Conservation (phyloP, 371 early-diverging fungal genomes). For the Thermomucor indicae-seudaticae region DNA sequence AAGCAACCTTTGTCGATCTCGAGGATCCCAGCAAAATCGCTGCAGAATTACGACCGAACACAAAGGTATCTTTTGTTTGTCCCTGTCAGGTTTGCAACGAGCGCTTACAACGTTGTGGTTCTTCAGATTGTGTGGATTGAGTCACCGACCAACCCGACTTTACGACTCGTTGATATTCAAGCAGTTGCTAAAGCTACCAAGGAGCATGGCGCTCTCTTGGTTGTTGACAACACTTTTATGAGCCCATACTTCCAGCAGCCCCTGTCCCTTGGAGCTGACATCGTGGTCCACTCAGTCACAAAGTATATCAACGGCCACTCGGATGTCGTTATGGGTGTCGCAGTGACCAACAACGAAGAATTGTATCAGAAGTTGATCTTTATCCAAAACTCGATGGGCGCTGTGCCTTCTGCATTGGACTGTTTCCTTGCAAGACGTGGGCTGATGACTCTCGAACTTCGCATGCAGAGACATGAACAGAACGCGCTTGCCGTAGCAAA, state of each 20-base stretch:
- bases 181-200: slow-evolving; percentile 84
- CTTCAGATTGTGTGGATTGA: slow-evolving; percentile 86
- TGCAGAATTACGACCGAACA: slow-evolving; percentile 67
- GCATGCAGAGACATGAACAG: slow-evolving; percentile 88
- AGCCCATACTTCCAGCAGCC: slow-evolving; percentile 96
- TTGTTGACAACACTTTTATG: slow-evolving; percentile 99
- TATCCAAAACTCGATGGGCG: slow-evolving; percentile 94
- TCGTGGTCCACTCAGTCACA: slow-evolving; percentile 97
- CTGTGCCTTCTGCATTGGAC: slow-evolving; percentile 96
- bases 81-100: not conserved
- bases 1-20: slow-evolving; percentile 89
- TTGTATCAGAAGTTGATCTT: slow-evolving; percentile 77
- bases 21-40: slow-evolving; percentile 68
- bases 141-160: slow-evolving; percentile 96
- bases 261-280: slow-evolving; percentile 88
- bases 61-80: slow-evolving; percentile 40
- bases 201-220: slow-evolving; percentile 70
- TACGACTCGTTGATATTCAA: slow-evolving; percentile 89
- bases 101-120: not conserved
- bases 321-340: slow-evolving; percentile 97
- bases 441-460: slow-evolving; percentile 91
- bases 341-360: slow-evolving; percentile 73
- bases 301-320: slow-evolving; percentile 98
- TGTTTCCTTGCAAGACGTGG: slow-evolving; percentile 95
- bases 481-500: slow-evolving; percentile 82